Evolutionary conservation across 306 rosid species (phyloP), one percentile per base, ranked within the genome.

Genomic region (Herpetospermum pedunculosum): DNA sequence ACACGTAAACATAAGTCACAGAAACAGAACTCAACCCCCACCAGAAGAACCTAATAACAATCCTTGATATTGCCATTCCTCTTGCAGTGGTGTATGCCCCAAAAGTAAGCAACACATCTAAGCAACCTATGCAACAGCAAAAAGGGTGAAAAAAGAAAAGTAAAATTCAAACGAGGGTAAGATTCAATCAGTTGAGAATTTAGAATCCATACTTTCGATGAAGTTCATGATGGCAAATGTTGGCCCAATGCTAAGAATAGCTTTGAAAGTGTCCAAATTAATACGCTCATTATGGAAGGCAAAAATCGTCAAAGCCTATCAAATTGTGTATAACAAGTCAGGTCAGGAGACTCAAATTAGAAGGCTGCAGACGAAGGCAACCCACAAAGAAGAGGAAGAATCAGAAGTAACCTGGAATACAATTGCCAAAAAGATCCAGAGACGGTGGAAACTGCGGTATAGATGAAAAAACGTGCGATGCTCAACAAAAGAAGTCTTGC

Each of bases 31-130:
- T 80, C 87, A 87, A 87, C 77, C 95, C 96, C 82, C 90, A 86
- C 96, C 96, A 94, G 81, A 94, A 88, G 72, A 94, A 94, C 83
- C 89, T 87, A 83, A 94, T 94, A 58, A 91, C 92, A 71, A 91
- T 74, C 83, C 97, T 91, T 75, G 98, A 94, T 81, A 94, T 85
- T 75, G 98, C 98, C 98, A 94, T 91, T 79, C 92, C 98, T 86
- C 98, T 86, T 77, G 98, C 97, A 52, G 92, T 83, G 28, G 80
- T 79, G 87, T 94, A 91, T 21, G 98, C 97, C 78, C 98, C 98
- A 85, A 85, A 94, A 81, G 89, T 94, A 80, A 94, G 97, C 79
- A 91, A 74, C 74, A 94, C 95, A 77, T 94, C 98, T 70, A 94
- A 82, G 82, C 73, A 83, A 77, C 86, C 98, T 94, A 81, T 72